These are phyloP conservation scores for Lasiodiplodia sp. DNA, from an alignment of 2,329 filamentous ascomycete species.

Conservation along the genomic window DNA sequence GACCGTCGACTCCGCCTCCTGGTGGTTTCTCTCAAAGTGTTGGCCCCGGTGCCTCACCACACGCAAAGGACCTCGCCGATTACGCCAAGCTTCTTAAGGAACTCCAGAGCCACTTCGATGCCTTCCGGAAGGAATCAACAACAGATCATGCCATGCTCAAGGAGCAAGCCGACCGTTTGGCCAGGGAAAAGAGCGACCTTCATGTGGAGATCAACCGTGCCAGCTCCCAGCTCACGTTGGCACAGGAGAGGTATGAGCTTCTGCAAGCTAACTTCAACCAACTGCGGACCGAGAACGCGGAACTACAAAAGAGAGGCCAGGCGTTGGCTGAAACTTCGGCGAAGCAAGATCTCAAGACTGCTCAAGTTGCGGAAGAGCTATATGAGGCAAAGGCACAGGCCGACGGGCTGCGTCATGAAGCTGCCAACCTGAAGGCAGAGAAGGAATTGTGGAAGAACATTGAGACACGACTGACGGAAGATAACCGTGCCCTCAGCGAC, in stretches of 20 bases:
- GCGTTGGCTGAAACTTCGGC: slow-evolving; percentile 80
- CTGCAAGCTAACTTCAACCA: slow-evolving; percentile 86
- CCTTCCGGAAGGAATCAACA: slow-evolving; percentile 83
- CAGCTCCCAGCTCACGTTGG: slow-evolving; percentile 80
- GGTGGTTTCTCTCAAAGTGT: slow-evolving; percentile 47
- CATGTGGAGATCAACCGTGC: slow-evolving; percentile 83
- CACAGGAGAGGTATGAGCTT: slow-evolving; percentile 86
- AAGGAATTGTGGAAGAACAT: slow-evolving; percentile 95
- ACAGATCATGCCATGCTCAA: slow-evolving; percentile 83
- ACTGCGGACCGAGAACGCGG: slow-evolving; percentile 82
- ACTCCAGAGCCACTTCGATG: slow-evolving; percentile 87
- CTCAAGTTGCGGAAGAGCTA: slow-evolving; percentile 91
- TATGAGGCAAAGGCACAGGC: slow-evolving; percentile 82
- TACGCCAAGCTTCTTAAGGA: slow-evolving; percentile 83
- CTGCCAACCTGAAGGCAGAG: slow-evolving; percentile 90
- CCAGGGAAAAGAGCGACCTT: slow-evolving; percentile 80
- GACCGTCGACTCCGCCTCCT: slow-evolving; percentile 60
- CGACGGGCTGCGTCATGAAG: slow-evolving; percentile 89
- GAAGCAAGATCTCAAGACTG: slow-evolving; percentile 87
- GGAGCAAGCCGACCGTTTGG: slow-evolving; percentile 81
- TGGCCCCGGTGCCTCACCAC: slow-evolving; percentile 45
- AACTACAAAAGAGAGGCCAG: slow-evolving; percentile 84
- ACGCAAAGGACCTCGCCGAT: slow-evolving; percentile 67
- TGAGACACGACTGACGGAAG: slow-evolving; percentile 84
- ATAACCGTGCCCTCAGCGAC: slow-evolving; percentile 83